phyloP scores from a whole-genome alignment of 495 filamentous ascomycete genomes.

The Barbatosphaeria neglecta region DNA sequence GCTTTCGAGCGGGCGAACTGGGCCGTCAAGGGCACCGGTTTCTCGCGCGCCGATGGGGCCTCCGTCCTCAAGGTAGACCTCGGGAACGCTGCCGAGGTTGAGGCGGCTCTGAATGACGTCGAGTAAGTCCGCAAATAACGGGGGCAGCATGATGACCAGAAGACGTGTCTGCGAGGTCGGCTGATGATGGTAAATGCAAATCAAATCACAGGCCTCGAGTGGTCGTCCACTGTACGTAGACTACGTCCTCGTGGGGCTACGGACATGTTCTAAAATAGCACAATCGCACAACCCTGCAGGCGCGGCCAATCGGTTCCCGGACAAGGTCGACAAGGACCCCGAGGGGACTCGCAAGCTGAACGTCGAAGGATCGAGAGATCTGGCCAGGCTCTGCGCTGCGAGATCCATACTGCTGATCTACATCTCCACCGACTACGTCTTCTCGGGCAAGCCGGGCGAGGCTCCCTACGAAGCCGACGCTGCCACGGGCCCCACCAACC shows the following conservation, averaged over 20 bases:
- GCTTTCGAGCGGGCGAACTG: constrained; percentile 60
- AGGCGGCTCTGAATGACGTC: constrained; percentile 46
- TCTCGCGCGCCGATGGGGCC: constrained; percentile 57
- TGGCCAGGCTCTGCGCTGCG: constrained; percentile 54
- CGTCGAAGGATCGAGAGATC: constrained; percentile 51
- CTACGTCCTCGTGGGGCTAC: no score
- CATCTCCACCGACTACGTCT: constrained; percentile 94
- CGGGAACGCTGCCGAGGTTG: constrained; percentile 47
- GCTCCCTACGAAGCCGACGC: constrained; percentile 69
- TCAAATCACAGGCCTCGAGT: constrained; percentile 55
- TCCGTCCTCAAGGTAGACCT: constrained; percentile 69
- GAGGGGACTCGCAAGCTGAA: constrained; percentile 65
- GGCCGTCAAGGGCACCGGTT: constrained; percentile 72
- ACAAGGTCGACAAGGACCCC: constrained; percentile 71
- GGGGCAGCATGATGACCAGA: neutral
- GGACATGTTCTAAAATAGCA: neutral
- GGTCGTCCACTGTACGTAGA: constrained; percentile 63
- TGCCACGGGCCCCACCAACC: constrained; percentile 58
- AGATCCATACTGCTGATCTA: constrained; percentile 68
- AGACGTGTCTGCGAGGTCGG: no score
- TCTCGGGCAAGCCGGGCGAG: constrained; percentile 67
- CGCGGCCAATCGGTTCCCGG: constrained; percentile 85
- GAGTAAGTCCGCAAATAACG: constrained; percentile 36
- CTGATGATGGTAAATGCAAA: constrained; percentile 2
- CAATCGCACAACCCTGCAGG: no score